phyloP scores from a whole-genome alignment of 805 yeast genomes.

The Torulaspora quercuum region DNA sequence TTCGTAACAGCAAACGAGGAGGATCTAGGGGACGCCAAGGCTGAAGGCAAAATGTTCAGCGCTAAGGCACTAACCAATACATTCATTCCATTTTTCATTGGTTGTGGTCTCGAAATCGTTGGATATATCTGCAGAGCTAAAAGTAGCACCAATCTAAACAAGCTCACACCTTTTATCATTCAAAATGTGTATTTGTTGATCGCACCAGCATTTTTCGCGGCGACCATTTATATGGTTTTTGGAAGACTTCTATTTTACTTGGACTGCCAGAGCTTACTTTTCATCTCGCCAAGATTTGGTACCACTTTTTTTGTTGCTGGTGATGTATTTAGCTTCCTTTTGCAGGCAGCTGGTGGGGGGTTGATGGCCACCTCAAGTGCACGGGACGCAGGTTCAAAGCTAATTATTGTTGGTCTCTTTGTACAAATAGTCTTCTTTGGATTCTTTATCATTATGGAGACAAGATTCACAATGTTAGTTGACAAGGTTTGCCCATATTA shows the following conservation, averaged over 20 bases:
- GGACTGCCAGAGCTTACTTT: conserved; percentile 20
- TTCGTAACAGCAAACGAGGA: no score
- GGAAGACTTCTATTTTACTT: conserved; percentile 27
- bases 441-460: conserved; percentile 27
- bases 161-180: conserved; percentile 23
- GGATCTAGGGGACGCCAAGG: no score
- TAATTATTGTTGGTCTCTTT: conserved; percentile 34
- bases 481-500: conserved; percentile 3
- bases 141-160: conserved; percentile 14
- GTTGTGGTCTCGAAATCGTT: conserved; percentile 26
- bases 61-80: no score
- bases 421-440: conserved; percentile 35
- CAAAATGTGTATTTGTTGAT: conserved; percentile 31
- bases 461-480: conserved; percentile 16
- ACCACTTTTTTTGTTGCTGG: conserved; percentile 35
- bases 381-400: conserved; percentile 20
- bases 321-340: conserved; percentile 32
- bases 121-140: conserved; percentile 31
- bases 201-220: conserved; percentile 36
- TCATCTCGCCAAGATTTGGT: conserved; percentile 25
- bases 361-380: conserved; percentile 18
- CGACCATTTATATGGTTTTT: conserved; percentile 35
- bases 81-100: conserved; percentile 30
- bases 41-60: no score
- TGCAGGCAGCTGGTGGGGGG: conserved; percentile 38